These are phyloP conservation scores for Blastobotrys buckinghamii DNA, from an alignment of 1,139 yeast genomes.

Conservation along the genomic window DNA sequence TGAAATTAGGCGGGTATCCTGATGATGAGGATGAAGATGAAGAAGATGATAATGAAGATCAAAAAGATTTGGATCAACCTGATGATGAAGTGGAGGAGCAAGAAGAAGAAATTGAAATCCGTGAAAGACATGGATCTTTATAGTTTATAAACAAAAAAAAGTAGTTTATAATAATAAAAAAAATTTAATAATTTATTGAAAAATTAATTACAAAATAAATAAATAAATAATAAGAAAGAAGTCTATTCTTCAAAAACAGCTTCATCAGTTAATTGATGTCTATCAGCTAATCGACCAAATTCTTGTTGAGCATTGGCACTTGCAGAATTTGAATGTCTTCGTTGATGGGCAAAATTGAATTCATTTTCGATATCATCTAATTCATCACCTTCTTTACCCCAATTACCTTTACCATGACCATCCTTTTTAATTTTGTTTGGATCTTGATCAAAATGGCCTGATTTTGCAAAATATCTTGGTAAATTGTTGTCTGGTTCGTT, in stretches of 20 bases:
- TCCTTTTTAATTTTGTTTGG: constrained; percentile 76
- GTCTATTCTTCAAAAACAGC: constrained; percentile 20
- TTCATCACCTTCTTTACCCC: constrained; percentile 40
- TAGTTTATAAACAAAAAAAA: neutral
- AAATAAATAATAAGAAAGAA: constrained; percentile 6
- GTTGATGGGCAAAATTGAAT: constrained; percentile 35
- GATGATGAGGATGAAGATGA: constrained; percentile 79
- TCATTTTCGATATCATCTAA: constrained; percentile 37
- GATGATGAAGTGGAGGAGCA: constrained; percentile 20
- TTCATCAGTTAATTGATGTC: constrained; percentile 16
- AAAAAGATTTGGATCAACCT: constrained; percentile 35
- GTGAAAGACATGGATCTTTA: neutral
- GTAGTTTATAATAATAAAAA: neutral
- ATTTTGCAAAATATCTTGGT: constrained; percentile 71
- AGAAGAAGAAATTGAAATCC: constrained; percentile 12
- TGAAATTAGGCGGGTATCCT: constrained; percentile 84
- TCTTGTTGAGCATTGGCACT: constrained; percentile 32
- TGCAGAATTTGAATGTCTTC: constrained; percentile 41
- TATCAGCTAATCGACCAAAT: constrained; percentile 3
- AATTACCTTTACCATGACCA: constrained; percentile 68
- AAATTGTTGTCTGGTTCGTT: constrained; percentile 27
- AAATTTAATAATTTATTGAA: neutral
- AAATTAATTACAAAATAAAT: neutral
- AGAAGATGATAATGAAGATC: constrained; percentile 50
- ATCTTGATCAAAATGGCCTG: constrained; percentile 57